These are phyloP conservation scores for Adansonia gregorii DNA, from an alignment of 441 rosid species.

Conservation along the genomic window DNA sequence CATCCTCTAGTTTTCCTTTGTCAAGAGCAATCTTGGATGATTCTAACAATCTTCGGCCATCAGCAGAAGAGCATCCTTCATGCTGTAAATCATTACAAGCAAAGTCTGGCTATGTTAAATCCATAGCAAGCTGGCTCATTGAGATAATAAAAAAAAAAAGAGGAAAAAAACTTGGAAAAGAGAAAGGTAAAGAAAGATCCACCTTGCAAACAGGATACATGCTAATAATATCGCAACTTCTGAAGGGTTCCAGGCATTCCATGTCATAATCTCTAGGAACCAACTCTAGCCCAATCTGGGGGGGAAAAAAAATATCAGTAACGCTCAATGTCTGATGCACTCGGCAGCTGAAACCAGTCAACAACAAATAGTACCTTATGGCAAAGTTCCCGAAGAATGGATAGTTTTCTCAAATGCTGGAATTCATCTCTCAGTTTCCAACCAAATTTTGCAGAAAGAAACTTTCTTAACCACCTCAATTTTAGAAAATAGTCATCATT, in stretches of 20 bases:
- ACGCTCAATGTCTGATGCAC: not conserved
- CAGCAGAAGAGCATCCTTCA: conserved; percentile 81
- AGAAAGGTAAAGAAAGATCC: not conserved
- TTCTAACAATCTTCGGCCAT: conserved; percentile 75
- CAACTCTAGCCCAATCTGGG: conserved; percentile 65
- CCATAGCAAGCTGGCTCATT: conserved; percentile 7
- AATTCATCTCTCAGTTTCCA: conserved; percentile 57
- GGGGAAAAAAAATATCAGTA: conserved; percentile 22
- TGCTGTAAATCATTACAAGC: conserved; percentile 48
- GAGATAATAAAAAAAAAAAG: not conserved
- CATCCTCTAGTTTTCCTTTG: conserved; percentile 88
- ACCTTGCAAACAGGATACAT: conserved; percentile 69
- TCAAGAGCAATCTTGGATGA: conserved; percentile 87
- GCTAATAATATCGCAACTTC: conserved; percentile 50
- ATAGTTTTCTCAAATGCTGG: conserved; percentile 55
- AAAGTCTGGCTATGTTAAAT: not conserved
- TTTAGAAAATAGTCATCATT: conserved; percentile 51
- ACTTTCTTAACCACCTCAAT: conserved; percentile 50
- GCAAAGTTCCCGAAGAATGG: conserved; percentile 68
- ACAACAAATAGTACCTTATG: conserved; percentile 50
- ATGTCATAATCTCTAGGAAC: conserved; percentile 63
- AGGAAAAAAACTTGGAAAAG: not conserved
- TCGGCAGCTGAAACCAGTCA: conserved; percentile 24
- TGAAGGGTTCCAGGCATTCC: conserved; percentile 53
- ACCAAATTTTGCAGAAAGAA: conserved; percentile 52